Percentiles rank a stretch among this genome's conserved stretches.
phyloP scores from a whole-genome alignment of 371 early-diverging fungal species.

The Mucor sp. region DNA sequence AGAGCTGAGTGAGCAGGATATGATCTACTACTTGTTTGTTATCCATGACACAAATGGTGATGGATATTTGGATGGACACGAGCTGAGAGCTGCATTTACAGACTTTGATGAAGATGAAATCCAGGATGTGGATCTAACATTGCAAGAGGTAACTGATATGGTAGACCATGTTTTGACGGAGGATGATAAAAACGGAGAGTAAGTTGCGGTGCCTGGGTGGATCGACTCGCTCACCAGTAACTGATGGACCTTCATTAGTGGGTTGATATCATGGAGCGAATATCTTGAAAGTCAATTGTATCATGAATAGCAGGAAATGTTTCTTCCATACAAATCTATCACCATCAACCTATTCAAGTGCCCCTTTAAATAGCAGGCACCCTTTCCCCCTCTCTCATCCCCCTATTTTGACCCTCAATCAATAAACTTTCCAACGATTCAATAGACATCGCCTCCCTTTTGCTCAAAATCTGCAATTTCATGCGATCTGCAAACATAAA shows the following conservation, averaged over 20 bases:
- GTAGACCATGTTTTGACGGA: slow-evolving; percentile 30
- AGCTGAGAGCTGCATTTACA: slow-evolving; percentile 62
- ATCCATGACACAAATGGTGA: slow-evolving; percentile 68
- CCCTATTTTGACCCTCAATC: not conserved
- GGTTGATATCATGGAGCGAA: slow-evolving; percentile 74
- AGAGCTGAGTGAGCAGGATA: slow-evolving; percentile 8
- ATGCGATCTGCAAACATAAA: not conserved
- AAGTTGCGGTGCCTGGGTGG: slow-evolving; percentile 7
- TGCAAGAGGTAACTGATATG: slow-evolving; percentile 35
- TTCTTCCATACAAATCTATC: not conserved
- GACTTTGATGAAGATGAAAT: slow-evolving; percentile 33
- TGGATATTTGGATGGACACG: slow-evolving; percentile 73
- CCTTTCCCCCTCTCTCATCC: not conserved
- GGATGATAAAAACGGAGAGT: slow-evolving; percentile 67
- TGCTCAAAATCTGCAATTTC: not conserved
- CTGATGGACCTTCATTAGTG: slow-evolving; percentile 41
- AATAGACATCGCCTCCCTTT: not conserved
- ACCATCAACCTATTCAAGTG: not conserved
- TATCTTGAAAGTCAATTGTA: slow-evolving; percentile 69
- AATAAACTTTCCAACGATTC: not conserved
- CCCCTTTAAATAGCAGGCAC: not conserved
- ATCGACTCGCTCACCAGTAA: not conserved
- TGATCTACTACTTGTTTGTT: slow-evolving; percentile 54
- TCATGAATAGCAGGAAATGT: slow-evolving; percentile 34
- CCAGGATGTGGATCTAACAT: slow-evolving; percentile 20